Base-by-base conservation (phyloP, 2,329 filamentous ascomycete genomes). In the Aspergillus sp. region DNA sequence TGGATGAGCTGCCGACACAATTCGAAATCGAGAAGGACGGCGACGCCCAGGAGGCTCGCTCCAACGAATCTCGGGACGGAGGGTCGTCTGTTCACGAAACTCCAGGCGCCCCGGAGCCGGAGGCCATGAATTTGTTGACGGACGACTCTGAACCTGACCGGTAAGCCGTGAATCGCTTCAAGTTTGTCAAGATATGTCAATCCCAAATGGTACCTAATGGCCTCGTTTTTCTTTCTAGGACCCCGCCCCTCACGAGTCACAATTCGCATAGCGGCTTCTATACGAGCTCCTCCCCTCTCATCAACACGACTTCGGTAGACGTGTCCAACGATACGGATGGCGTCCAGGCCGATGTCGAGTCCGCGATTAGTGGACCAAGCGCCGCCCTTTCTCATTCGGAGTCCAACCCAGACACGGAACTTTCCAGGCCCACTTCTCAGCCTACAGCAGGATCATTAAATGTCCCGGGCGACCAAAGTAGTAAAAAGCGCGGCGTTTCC, bases 211-310 rank as follows among this genome's bases (percentile, higher is more conserved):
- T 26, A 10, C 22, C 11, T 49, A 47, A 51, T 22, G 24, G 75
- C 72, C 12, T 76, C 36, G 62, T 47, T 52, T 29, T 65, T 58
- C 59, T 63, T 52, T 51, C 59, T 65, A 75, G 73, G 26, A 70
- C 73, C 52, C 84, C 84, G 62, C 79, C 81, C 56, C 75, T 82
- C 57, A 77, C 84, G 56, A 79, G 83, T 29, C 85, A 86, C 72
- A 84, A 86, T 55, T 89, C 89, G 36, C 87, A 90, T 67, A 82
- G 85, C 69, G 87, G 86, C 63, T 86, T 89, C 73, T 79, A 89
- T 61, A 90, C 88, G 52, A 85, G 86, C 36, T 89, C 88, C 31
- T 90, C 88, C 22, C 86, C 89, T 32, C 75, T 89, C 59, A 83
- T 90, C 54, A 86, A 88, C 68, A 82, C 84, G 52, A 80, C 80